These are phyloP conservation scores for Aspergillus sp. DNA, from an alignment of 2,329 filamentous ascomycete genomes.

Conservation along the genomic window DNA sequence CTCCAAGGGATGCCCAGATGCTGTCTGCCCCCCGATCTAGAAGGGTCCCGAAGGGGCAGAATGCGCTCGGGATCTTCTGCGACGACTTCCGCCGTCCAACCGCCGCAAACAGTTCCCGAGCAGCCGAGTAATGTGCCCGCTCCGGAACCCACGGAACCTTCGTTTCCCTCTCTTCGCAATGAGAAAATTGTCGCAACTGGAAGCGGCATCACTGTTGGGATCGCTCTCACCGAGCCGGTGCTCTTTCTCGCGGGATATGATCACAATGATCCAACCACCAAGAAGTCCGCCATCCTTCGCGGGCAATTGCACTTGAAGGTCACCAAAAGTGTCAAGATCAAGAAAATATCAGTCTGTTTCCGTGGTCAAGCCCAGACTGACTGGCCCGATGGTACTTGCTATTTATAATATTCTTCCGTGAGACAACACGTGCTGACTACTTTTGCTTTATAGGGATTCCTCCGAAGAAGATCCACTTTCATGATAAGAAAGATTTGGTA, in stretches of 20 bases:
- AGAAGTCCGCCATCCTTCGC: slow-evolving; percentile 75
- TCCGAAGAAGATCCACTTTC: slow-evolving; percentile 75
- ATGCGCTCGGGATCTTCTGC: slow-evolving; percentile 25
- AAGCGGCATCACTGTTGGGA: slow-evolving; percentile 43
- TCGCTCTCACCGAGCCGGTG: slow-evolving; percentile 45
- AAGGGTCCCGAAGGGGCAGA: slow-evolving; percentile 8
- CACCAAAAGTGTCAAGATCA: slow-evolving; percentile 87
- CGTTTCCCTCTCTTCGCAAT: slow-evolving; percentile 34
- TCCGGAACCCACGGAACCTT: slow-evolving; percentile 19
- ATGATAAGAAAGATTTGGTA: slow-evolving; percentile 79
- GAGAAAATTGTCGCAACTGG: slow-evolving; percentile 47
- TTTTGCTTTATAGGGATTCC: slow-evolving; percentile 61
- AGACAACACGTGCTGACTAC: slow-evolving; percentile 2
- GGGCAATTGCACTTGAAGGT: slow-evolving; percentile 78
- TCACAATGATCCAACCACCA: slow-evolving; percentile 48
- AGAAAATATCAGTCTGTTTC: slow-evolving; percentile 82
- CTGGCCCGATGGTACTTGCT: slow-evolving; percentile 74
- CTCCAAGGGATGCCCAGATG: slow-evolving; percentile 29
- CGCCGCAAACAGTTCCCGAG: slow-evolving; percentile 15
- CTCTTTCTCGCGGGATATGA: slow-evolving; percentile 48
- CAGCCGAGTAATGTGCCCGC: slow-evolving; percentile 14
- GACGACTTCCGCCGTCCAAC: slow-evolving; percentile 16
- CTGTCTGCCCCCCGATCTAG: slow-evolving; percentile 15
- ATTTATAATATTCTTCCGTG: neutral
- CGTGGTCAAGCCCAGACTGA: slow-evolving; percentile 81